Base-by-base conservation (phyloP, 1,139 yeast species). In the Pichia sp. region DNA sequence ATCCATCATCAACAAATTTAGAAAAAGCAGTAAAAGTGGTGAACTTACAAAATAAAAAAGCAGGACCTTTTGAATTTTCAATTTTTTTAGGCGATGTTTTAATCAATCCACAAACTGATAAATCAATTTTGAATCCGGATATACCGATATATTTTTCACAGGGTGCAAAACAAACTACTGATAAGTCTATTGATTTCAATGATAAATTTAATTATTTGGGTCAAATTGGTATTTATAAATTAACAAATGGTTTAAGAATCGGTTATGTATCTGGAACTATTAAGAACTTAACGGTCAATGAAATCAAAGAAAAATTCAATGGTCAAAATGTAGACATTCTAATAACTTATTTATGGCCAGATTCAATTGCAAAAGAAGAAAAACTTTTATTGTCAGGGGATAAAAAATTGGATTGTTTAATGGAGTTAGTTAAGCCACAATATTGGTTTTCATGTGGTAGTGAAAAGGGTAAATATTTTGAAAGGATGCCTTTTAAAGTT, bases 361-460 rank as follows among this genome's bases (percentile, higher is more conserved):
- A 69, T 3, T 67, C 73, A 0, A 71, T 81, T 25, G 77, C 81
- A 0, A 62, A 67, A 33, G 74, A 70, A 53, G 71, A 73, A 49
- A 69, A 69, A 45, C 61, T 75, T 22, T 62, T 73, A 0, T 58
- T 74, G 8, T 76, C 73, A 18, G 79, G 76, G 0, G 65, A 67
- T 53, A 50, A 61, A 0, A 59, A 67, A 31, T 63, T 85, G 2
- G 87, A 84, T 62, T 62, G 63, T 8, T 56, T 83, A 3, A 76
- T 80, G 1, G 66, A 69, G 48, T 55, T 62, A 11, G 53, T 71
- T 0, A 74, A 74, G 54, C 95, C 95, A 3, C 71, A 80, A 55
- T 87, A 87, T 63, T 86, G 84, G 65, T 82, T 87, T 62, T 73
- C 82, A 2, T 76, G 75, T 33, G 85, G 85, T 0, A 69, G 72